Conservation (phyloP, 352 stramenopile species). For the Pythium myriotylum region DNA sequence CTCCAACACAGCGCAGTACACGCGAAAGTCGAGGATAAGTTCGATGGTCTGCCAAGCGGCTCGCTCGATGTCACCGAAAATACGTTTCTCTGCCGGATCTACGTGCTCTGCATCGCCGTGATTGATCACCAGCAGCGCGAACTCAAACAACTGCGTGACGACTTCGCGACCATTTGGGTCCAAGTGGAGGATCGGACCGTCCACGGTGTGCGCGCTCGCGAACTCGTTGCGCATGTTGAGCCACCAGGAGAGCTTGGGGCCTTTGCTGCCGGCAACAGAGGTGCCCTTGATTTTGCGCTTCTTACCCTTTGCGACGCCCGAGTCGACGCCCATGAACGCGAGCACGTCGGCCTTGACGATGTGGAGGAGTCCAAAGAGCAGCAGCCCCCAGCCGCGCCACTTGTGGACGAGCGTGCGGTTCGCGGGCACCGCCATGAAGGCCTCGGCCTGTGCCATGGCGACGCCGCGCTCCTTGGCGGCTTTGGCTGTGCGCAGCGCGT, state of each 20-base stretch:
- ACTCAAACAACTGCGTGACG: slow-evolving; percentile 58
- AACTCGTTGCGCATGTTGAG: slow-evolving; percentile 64
- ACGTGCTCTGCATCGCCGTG: slow-evolving; percentile 30
- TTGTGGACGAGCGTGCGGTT: slow-evolving; percentile 62
- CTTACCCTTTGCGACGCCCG: slow-evolving; percentile 9
- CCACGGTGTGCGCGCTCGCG: slow-evolving; percentile 48
- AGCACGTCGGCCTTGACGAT: slow-evolving; percentile 54
- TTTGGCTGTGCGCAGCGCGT: slow-evolving; percentile 46
- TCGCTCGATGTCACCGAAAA: slow-evolving; percentile 48
- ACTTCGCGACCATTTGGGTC: slow-evolving; percentile 73
- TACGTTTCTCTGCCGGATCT: slow-evolving; percentile 27
- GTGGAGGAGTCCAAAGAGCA: slow-evolving; percentile 54
- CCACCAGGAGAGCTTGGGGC: slow-evolving; percentile 56
- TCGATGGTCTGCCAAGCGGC: slow-evolving; percentile 70
- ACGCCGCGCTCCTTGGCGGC: slow-evolving; percentile 35
- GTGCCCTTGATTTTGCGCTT: slow-evolving; percentile 25
- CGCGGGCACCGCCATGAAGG: slow-evolving; percentile 53
- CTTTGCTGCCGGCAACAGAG: slow-evolving; percentile 19
- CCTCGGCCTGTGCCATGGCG: slow-evolving; percentile 43
- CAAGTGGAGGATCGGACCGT: slow-evolving; percentile 64
- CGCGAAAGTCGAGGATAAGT: slow-evolving; percentile 54
- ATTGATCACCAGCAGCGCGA: slow-evolving; percentile 52
- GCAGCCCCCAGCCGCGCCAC: slow-evolving; percentile 70
- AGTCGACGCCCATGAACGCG: slow-evolving; percentile 35
- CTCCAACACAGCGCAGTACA: slow-evolving; percentile 71